Conservation (phyloP, 345 rosid species). For the Brassica incana region DNA sequence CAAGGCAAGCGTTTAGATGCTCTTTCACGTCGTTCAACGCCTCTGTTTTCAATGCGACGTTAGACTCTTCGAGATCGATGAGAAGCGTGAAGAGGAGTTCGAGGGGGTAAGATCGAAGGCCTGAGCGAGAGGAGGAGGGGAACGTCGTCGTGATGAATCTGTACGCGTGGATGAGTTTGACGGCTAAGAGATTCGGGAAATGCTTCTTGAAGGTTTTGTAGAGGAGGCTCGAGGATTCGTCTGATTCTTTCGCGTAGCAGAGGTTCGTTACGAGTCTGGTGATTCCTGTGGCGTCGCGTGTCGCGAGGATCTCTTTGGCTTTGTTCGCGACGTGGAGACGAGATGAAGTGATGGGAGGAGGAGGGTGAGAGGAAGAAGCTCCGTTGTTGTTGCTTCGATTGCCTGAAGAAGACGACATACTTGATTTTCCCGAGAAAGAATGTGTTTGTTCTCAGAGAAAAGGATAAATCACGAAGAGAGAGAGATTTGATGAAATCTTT, state of each 20-base stretch:
- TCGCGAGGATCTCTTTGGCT: slow-evolving; percentile 20
- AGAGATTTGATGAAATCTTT: background rate
- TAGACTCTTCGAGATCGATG: slow-evolving; percentile 5
- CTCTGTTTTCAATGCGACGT: background rate
- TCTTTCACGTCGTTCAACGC: background rate
- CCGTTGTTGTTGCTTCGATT: background rate
- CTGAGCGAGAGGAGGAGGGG: background rate
- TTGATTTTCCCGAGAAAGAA: background rate
- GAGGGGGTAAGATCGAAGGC: background rate
- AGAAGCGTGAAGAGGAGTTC: slow-evolving; percentile 14
- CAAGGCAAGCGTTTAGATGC: slow-evolving; percentile 1
- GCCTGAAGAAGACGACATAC: background rate
- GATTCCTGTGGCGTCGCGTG: background rate
- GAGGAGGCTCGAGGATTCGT: slow-evolving; percentile 1
- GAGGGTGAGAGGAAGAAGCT: slow-evolving; percentile 20
- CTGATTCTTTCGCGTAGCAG: slow-evolving; percentile 26
- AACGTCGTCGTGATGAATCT: background rate
- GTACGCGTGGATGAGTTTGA: slow-evolving; percentile 21
- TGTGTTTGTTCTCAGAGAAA: background rate
- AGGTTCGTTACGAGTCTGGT: slow-evolving; percentile 13
- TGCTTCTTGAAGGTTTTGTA: background rate
- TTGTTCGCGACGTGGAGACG: background rate
- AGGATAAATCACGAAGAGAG: background rate
- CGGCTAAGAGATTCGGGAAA: slow-evolving; percentile 18
- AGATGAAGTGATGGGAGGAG: slow-evolving; percentile 17